These are phyloP conservation scores for Penicillium digitatum DNA, from an alignment of 2,329 filamentous ascomycete species.

Conservation along the genomic window DNA sequence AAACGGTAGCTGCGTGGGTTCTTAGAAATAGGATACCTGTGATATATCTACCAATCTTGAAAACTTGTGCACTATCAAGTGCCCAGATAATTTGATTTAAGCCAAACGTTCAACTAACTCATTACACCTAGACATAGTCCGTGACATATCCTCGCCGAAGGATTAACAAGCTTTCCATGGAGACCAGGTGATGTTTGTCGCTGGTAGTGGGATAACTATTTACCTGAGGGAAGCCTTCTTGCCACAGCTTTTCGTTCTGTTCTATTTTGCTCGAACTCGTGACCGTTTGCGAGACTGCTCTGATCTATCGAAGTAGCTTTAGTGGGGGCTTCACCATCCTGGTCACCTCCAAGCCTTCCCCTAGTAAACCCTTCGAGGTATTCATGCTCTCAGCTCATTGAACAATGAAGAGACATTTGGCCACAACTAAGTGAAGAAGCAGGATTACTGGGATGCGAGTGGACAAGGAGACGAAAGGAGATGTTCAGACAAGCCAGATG, in stretches of 20 bases:
- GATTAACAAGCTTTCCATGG: not conserved
- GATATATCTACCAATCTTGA: not conserved
- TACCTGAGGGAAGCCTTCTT: not conserved
- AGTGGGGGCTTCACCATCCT: not conserved
- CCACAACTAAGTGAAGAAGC: too few relatives aligned
- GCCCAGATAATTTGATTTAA: not conserved
- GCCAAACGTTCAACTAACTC: not conserved
- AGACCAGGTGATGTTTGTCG: not conserved
- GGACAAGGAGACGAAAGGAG: too few relatives aligned
- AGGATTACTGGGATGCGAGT: too few relatives aligned
- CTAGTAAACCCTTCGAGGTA: too few relatives aligned
- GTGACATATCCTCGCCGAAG: not conserved
- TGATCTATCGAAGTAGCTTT: slow-evolving; percentile 4
- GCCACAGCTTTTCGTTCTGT: not conserved
- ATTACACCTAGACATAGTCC: not conserved
- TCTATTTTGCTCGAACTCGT: not conserved
- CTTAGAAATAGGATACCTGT: not conserved
- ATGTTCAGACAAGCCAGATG: too few relatives aligned
- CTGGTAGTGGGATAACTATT: not conserved
- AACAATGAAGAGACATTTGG: too few relatives aligned
- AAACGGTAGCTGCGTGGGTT: not conserved
- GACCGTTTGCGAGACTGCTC: not conserved
- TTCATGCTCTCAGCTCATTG: too few relatives aligned
- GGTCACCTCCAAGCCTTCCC: too few relatives aligned
- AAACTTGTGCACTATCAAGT: not conserved